phyloP scores from a whole-genome alignment of 305 asterid species.

The Fraxinus greggii region DNA sequence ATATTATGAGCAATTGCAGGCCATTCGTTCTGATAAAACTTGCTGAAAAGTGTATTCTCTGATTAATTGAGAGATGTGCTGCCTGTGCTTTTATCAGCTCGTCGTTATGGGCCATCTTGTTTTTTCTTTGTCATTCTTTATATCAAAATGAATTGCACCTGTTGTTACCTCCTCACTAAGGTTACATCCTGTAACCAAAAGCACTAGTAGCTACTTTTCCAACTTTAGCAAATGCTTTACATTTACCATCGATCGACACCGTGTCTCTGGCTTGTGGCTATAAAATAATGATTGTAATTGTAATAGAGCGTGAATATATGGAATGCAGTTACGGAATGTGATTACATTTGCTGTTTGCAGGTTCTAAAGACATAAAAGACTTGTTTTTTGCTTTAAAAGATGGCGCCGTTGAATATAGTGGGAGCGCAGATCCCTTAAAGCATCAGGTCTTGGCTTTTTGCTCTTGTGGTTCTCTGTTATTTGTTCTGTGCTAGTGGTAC shows the following conservation, averaged over 20 bases:
- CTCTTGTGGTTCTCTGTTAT: constrained; percentile 14
- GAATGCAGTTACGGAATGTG: constrained; percentile 10
- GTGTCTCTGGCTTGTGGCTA: constrained; percentile 13
- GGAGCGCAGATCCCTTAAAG: constrained; percentile 47
- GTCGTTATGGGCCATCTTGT: background rate
- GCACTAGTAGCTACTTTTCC: background rate
- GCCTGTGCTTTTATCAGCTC: background rate
- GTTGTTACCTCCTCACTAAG: constrained; percentile 15
- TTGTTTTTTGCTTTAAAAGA: constrained; percentile 64
- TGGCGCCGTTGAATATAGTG: constrained; percentile 51
- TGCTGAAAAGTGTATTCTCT: background rate
- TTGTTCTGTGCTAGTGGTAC: constrained; percentile 10
- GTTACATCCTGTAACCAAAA: constrained; percentile 6
- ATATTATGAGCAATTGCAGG: background rate
- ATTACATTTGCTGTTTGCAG: constrained; percentile 55
- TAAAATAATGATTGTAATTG: constrained; percentile 7
- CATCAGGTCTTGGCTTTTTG: constrained; percentile 59
- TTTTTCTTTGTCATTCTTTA: background rate
- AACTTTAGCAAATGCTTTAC: background rate
- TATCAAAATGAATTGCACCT: constrained; percentile 4
- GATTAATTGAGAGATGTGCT: background rate
- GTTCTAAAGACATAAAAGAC: constrained; percentile 78
- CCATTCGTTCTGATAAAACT: background rate
- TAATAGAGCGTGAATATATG: constrained; percentile 15
- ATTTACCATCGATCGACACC: background rate